phyloP scores from a whole-genome alignment of 768 basidiomycete species.

The Mycena rosella region DNA sequence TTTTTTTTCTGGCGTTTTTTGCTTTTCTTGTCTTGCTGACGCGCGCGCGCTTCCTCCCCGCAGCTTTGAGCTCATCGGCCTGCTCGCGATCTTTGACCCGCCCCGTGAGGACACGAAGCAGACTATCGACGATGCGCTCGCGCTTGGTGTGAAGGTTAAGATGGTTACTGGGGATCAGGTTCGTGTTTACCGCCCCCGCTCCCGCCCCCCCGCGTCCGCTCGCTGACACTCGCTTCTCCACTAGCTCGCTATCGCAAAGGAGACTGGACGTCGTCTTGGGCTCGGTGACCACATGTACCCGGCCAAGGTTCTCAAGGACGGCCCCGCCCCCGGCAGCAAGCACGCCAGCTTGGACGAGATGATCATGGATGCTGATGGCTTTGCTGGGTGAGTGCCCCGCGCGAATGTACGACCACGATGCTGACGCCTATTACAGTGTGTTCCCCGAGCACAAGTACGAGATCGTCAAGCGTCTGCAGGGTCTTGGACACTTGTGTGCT shows the following conservation, averaged over 20 bases:
- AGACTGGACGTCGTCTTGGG: conserved; percentile 97
- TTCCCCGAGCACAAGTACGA: conserved; percentile 99
- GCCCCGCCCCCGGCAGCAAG: conserved; percentile 88
- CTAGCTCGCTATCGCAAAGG: conserved; percentile 96
- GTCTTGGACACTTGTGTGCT: conserved; percentile 94
- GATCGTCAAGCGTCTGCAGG: conserved; percentile 98
- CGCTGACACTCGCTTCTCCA: background rate
- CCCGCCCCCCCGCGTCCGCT: no score
- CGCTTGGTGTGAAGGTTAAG: conserved; percentile 98
- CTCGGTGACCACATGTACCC: conserved; percentile 99
- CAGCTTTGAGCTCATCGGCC: conserved; percentile 98
- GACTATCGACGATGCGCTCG: conserved; percentile 96
- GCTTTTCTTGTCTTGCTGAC: conserved; percentile 91
- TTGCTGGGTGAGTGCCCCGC: conserved; percentile 97
- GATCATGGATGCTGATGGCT: conserved; percentile 99
- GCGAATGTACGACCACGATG: conserved; percentile 68
- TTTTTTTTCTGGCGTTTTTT: conserved; percentile 69
- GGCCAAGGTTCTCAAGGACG: conserved; percentile 98
- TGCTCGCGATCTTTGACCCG: conserved; percentile 97
- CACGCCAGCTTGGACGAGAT: conserved; percentile 92
- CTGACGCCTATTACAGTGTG: conserved; percentile 95
- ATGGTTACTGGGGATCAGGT: conserved; percentile 99
- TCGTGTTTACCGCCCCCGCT: background rate
- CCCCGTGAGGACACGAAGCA: conserved; percentile 99
- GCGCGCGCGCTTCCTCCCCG: conserved; percentile 94